Evolutionary conservation across 805 yeast species (phyloP).

Genomic region (Schwanniomyces vanrijiae): DNA sequence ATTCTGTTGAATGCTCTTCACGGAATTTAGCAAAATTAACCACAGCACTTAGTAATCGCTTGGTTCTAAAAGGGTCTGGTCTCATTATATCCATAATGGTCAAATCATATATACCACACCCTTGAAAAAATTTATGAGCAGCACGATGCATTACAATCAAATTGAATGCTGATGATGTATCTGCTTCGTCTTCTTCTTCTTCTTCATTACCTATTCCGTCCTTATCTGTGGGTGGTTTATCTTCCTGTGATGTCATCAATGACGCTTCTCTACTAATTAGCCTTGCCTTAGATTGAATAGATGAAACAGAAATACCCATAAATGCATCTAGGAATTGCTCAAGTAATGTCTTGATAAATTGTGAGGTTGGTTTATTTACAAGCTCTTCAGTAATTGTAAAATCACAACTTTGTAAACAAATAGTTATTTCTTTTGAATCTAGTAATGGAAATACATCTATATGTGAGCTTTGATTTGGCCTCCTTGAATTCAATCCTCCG

Average conservation of each 20-base stretch:
- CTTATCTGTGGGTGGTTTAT: conserved; percentile 6
- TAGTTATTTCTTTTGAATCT: conserved; percentile 58
- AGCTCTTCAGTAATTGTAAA: conserved; percentile 61
- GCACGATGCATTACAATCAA: conserved; percentile 59
- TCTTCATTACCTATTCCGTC: conserved; percentile 8
- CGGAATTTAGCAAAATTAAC: conserved; percentile 84
- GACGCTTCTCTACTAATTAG: conserved; percentile 8
- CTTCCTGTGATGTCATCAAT: conserved; percentile 4
- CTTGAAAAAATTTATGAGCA: conserved; percentile 60
- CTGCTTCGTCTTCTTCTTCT: conserved; percentile 31
- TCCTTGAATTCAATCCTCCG: conserved; percentile 19
- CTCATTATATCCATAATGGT: conserved; percentile 68
- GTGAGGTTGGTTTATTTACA: conserved; percentile 56
- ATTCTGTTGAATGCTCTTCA: conserved; percentile 71
- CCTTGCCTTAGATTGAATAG: conserved; percentile 19
- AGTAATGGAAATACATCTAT: conserved; percentile 60
- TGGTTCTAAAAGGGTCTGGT: conserved; percentile 70
- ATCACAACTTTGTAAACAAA: conserved; percentile 61
- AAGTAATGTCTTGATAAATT: conserved; percentile 52
- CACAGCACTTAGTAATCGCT: conserved; percentile 74
- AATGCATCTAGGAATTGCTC: conserved; percentile 64
- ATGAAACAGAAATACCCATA: conserved; percentile 47
- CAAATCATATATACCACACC: conserved; percentile 79
- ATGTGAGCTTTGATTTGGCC: conserved; percentile 16
- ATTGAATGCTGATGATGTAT: conserved; percentile 39